phyloP scores from a whole-genome alignment of 306 rosid genomes.

The Cucurbita maxima region DNA sequence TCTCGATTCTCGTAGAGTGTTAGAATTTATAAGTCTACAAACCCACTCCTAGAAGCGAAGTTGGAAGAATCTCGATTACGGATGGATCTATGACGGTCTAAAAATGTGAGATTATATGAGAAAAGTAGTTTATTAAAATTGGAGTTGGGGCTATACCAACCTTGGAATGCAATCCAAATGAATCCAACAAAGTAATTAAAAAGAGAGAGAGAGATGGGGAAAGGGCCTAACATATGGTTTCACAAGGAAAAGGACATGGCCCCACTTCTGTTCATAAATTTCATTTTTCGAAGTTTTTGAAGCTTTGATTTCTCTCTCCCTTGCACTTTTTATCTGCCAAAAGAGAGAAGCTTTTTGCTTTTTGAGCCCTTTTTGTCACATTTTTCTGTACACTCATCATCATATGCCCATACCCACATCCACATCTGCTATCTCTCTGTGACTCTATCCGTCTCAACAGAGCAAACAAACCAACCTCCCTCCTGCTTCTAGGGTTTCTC shows the following conservation, averaged over 20 bases:
- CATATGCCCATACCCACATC: conserved; percentile 6
- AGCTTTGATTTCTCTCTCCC: background rate
- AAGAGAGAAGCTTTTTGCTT: background rate
- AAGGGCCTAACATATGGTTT: conserved; percentile 2
- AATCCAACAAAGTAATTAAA: background rate
- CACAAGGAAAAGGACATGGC: conserved; percentile 1
- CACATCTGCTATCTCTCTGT: background rate
- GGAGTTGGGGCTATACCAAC: background rate
- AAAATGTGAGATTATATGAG: too few species aligned
- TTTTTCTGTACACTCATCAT: conserved; percentile 6
- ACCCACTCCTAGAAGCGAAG: too few species aligned
- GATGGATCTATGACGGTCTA: too few species aligned
- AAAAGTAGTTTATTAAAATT: too few species aligned
- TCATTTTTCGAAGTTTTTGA: background rate
- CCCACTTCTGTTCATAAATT: background rate
- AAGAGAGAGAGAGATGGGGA: background rate
- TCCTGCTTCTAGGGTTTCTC: conserved; percentile 9
- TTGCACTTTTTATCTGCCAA: conserved; percentile 7
- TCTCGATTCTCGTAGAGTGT: too few species aligned
- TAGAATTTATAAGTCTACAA: too few species aligned
- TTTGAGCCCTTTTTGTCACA: background rate
- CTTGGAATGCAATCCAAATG: background rate
- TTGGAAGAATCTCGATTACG: too few species aligned
- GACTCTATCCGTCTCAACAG: conserved; percentile 10
- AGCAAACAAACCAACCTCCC: background rate